Evolutionary conservation across 1,284 basidiomycete genomes (phyloP), one percentile per base, ranked within the genome.

Genomic region (Sphaerobolus stellatus): DNA sequence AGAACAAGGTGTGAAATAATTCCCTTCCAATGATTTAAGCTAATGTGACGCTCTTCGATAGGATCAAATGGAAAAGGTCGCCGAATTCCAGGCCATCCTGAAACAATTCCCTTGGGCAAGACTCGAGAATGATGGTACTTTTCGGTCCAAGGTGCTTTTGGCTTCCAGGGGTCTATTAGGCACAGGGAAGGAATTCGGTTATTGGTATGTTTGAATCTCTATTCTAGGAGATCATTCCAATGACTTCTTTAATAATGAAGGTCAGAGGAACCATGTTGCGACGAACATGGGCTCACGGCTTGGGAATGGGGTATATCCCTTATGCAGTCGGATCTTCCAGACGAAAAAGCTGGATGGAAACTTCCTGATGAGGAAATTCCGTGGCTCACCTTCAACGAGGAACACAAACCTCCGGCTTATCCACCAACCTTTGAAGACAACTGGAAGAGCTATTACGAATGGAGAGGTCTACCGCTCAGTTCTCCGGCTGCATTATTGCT

Each of bases 401-500:
- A 30, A 9, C 48, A n/a, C 48, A 50, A 36, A 34, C 27, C 29
- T 31, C 48, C 48, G 9, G 20, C 11, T 11, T 31, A 22, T 50
- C 48, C 48, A 11, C 48, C 48, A 22, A 4, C 25, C 5, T 50
- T 50, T 33, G 48, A 50, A 34, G 41, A 46, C 29, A 46, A 69
- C 61, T 76, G 74, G 75, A 67, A 67, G 22, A 68, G 65, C 25
- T 76, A 74, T 73, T 67, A 77, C 50, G 46, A 63, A 34, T 77
- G 75, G 74, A 65, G 74, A 47, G 63, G 66, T 44, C 51, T 75
- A 27, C 62, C 75, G 25, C 64, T 69, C 48, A 69, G 67, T 41
- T 76, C 75, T 29, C 75, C 75, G 6, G 72, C 72, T 0, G 70
- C 71, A 22, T 65, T 76, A 34, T 64, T 76, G 24, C 67, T 76